phyloP scores from a whole-genome alignment of 1,139 yeast genomes.

The Meyerozyma athensensis region DNA sequence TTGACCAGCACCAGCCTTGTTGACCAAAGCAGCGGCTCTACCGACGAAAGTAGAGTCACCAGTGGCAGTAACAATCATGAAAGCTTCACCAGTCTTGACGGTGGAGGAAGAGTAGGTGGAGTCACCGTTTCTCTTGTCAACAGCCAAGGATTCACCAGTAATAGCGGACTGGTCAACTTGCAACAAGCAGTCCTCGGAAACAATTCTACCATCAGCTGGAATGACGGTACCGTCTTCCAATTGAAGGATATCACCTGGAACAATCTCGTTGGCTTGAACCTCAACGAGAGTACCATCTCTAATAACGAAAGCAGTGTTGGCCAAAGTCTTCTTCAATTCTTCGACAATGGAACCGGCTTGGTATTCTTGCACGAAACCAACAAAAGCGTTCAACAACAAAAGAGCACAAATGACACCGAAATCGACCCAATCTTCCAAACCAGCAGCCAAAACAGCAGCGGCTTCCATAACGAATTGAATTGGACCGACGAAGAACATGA shows the following conservation, averaged over 20 bases:
- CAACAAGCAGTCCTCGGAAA: constrained; percentile 81
- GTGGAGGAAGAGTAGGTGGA: constrained; percentile 90
- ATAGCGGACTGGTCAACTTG: constrained; percentile 98
- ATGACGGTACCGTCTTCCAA: constrained; percentile 93
- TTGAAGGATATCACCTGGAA: constrained; percentile 90
- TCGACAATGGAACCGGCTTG: constrained; percentile 97
- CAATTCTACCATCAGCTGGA: constrained; percentile 94
- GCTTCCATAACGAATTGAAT: constrained; percentile 99
- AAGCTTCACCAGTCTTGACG: constrained; percentile 95
- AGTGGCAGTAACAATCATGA: constrained; percentile 92
- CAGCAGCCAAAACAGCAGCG: constrained; percentile 96
- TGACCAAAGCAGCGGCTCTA: constrained; percentile 94
- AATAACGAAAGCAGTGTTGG: constrained; percentile 81
- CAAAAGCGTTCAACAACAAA: constrained; percentile 82
- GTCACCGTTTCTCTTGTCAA: constrained; percentile 88
- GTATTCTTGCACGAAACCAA: constrained; percentile 96
- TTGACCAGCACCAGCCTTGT: constrained; percentile 88
- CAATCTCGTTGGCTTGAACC: constrained; percentile 76
- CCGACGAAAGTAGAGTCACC: constrained; percentile 93
- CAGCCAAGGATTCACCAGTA: constrained; percentile 97
- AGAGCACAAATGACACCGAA: constrained; percentile 96
- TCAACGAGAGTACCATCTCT: constrained; percentile 79
- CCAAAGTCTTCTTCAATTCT: constrained; percentile 88
- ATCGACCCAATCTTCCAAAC: constrained; percentile 99
- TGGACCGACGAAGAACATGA: constrained; percentile 95